Evolutionary conservation across 140 eudicot species (phyloP).

Genomic region (Senecio squalidus): DNA sequence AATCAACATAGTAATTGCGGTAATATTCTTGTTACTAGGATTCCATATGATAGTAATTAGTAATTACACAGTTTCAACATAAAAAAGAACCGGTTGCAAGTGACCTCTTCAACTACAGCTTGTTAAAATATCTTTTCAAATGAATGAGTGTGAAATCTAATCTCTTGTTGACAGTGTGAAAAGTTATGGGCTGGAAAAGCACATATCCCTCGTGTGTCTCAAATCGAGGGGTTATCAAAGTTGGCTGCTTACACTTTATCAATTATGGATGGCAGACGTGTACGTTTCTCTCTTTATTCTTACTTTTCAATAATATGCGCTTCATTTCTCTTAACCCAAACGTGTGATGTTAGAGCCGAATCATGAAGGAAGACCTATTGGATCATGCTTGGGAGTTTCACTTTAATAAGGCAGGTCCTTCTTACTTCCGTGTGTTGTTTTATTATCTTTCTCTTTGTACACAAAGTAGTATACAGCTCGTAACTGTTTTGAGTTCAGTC

Average conservation of each 20-base stretch:
- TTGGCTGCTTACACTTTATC: constrained; percentile 64
- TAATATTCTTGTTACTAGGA: too few species aligned
- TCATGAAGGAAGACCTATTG: constrained; percentile 71
- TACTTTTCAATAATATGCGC: not conserved
- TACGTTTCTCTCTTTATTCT: constrained; percentile 17
- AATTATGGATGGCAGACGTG: constrained; percentile 68
- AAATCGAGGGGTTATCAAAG: constrained; percentile 54
- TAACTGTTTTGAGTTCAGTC: constrained; percentile 30
- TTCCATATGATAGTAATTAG: not conserved
- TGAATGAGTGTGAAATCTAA: not conserved
- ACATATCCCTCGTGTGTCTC: constrained; percentile 71
- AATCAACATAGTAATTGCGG: not conserved
- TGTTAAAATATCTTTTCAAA: not conserved
- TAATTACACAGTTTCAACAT: not conserved
- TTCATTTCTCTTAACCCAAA: not conserved
- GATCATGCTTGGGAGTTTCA: constrained; percentile 91
- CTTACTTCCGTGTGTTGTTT: not conserved
- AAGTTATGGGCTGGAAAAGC: constrained; percentile 80
- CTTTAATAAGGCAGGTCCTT: constrained; percentile 50
- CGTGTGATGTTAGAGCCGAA: constrained; percentile 43
- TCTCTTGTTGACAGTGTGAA: constrained; percentile 43
- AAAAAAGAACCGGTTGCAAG: not conserved
- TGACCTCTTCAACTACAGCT: too few species aligned
- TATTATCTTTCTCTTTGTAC: not conserved
- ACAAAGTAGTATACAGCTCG: not conserved